phyloP scores from a whole-genome alignment of 306 rosid genomes.

The Citrullus mucosospermus region DNA sequence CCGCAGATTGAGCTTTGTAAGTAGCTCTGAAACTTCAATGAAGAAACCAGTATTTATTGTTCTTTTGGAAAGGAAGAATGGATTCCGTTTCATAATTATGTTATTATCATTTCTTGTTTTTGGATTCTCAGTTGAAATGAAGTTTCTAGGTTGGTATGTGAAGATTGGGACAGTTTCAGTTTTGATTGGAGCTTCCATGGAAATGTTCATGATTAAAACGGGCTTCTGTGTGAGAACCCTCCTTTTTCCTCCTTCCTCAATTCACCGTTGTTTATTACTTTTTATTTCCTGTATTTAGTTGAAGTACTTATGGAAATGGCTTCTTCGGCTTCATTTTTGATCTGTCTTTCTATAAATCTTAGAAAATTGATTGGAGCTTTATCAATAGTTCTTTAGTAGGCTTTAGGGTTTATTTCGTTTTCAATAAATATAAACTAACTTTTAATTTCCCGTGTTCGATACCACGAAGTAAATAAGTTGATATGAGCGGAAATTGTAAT shows the following conservation, averaged over 20 bases:
- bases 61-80: background rate
- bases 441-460: background rate
- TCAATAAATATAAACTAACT: background rate
- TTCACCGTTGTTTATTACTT: background rate
- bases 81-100: background rate
- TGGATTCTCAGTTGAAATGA: constrained; percentile 31
- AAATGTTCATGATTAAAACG: constrained; percentile 75
- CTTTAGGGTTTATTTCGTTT: too few relatives aligned
- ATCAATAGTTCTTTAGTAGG: too few relatives aligned
- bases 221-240: constrained; percentile 79
- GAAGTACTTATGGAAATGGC: background rate
- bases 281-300: background rate
- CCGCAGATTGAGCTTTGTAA: background rate
- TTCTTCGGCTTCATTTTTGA: background rate
- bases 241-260: constrained; percentile 21
- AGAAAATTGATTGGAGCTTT: background rate
- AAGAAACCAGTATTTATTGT: background rate
- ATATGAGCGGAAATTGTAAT: background rate
- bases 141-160: constrained; percentile 78
- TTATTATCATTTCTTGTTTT: background rate
- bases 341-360: background rate
- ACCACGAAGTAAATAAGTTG: background rate
- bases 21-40: background rate
- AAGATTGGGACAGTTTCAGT: constrained; percentile 68
- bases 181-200: constrained; percentile 85